Evolutionary conservation across 2,329 filamentous ascomycete species (phyloP), one percentile per base, ranked within the genome.

Genomic region (Onygenales sp.): DNA sequence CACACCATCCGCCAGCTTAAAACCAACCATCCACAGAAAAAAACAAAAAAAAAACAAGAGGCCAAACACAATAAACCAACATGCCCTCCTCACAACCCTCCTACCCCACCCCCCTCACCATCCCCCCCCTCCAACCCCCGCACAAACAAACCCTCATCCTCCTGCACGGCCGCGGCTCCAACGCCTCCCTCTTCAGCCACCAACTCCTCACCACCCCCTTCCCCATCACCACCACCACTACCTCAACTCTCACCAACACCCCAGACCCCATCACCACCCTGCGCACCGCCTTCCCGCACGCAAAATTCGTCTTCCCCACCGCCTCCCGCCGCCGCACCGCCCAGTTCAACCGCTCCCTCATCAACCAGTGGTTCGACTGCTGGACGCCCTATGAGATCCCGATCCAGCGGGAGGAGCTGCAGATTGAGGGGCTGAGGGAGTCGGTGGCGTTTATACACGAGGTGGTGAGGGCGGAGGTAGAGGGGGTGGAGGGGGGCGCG

Each of bases 291-390:
- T 69, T 78, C 8, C 70, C 74, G 0, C 56, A 74, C 47, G 69
- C 73, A 2, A 76, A 73, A 46, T 74, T 80, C 55, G 62, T 81
- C 44, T 79, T 81, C 58, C 78, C 76, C 2, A 75, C 72, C 0
- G 78, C 79, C 0, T 69, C 72, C 2, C 63, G 63, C 21, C 65
- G 63, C 13, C 67, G 71, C 9, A 70, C 74, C 1, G 67, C 65
- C 1, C 62, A 69, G 1, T 74, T 72, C 60, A 71, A 70, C 4
- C 65, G 70, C 7, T 58, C 58, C 13, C 47, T 67, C 7, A 72
- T 69, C 17, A 65, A 70, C 53, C 75, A 77, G 58, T 77, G 74
- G 75, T 77, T 77, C 61, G 71, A 78, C 60, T 68, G 68, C 49
- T 68, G 68, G 50, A 57, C 74, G 4, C 64, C 63, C 47, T 71